phyloP scores from a whole-genome alignment of 1,284 basidiomycete genomes.

The Kwoniella shivajii region DNA sequence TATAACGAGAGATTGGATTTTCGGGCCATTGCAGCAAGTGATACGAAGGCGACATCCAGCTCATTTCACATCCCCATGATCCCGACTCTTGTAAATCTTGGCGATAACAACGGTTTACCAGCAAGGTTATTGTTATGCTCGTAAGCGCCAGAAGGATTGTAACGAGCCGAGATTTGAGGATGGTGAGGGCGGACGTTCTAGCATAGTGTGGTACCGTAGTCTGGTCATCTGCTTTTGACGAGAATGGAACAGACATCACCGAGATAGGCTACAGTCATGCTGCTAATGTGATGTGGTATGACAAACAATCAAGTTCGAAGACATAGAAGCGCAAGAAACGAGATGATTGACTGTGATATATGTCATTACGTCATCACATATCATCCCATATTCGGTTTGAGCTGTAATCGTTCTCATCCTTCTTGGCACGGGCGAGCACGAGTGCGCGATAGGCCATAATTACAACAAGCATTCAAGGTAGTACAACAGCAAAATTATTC shows the following conservation, averaged over 20 bases:
- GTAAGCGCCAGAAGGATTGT: neutral
- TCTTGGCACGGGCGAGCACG: too few relatives aligned
- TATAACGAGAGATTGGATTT: slow-evolving; percentile 69
- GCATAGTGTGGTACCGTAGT: neutral
- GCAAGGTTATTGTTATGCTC: neutral
- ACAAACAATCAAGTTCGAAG: too few relatives aligned
- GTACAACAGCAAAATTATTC: slow-evolving; percentile 75
- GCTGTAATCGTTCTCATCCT: too few relatives aligned
- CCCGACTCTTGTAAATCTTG: slow-evolving; percentile 27
- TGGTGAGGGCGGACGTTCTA: neutral
- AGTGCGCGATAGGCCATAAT: neutral
- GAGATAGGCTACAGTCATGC: too few relatives aligned
- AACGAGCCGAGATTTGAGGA: neutral
- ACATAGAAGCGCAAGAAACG: too few relatives aligned
- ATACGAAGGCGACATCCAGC: slow-evolving; percentile 94
- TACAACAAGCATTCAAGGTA: slow-evolving; percentile 6
- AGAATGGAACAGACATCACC: too few relatives aligned
- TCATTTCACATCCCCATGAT: slow-evolving; percentile 77
- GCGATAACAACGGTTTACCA: slow-evolving; percentile 8
- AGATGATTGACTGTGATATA: too few relatives aligned
- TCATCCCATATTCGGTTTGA: too few relatives aligned
- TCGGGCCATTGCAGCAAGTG: slow-evolving; percentile 62
- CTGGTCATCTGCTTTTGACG: too few relatives aligned
- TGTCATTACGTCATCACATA: too few relatives aligned
- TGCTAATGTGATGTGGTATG: too few relatives aligned